Evolutionary conservation across 495 filamentous ascomycete genomes (phyloP), one percentile per base, ranked within the genome.

Genomic region (Penicillium egyptiacum): DNA sequence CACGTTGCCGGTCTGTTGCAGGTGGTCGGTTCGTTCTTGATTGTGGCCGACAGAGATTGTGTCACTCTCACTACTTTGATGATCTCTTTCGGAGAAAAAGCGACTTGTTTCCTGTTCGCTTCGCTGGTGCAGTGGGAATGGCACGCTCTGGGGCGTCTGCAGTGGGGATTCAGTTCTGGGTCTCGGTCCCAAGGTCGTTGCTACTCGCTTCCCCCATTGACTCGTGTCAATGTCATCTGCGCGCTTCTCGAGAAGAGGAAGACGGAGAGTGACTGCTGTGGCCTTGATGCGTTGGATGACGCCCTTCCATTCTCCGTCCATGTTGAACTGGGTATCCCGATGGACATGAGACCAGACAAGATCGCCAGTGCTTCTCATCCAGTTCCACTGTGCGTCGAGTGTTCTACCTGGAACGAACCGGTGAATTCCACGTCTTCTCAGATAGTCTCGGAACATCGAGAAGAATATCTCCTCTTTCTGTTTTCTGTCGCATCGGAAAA

Each of bases 301-400:
- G 4, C 56, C 30, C 8, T 30, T 50, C 63, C 68, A 75, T 6
- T 47, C 45, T 6, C 50, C 52, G 2, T 68, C 40, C 2, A 31
- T 48, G 4, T 54, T 47, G 56, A 71, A 71, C 1, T 52, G 50
- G 0, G 63, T 65, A 0, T 50, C 56, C 0, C 55, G 9, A 30
- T 73, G 66, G 0, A 75, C 70, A n/a, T 63, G 44, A 0, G 43
- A 37, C 69, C 70, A 75, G 0, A 70, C 53, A 0, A 45, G 26
- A 16, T 70, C 50, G 0, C 43, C 40, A 6, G 33, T 16, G 2
- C 50, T 17, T n/a, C 22, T 50, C 58, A 75, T 58, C 20, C 57
- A 55, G 0, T 10, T 16, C 68, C 70, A 72, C 40, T 74, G 74
- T 0, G 55, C 49, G 16, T 61, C 7, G 0, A 75, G 33, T 0